Evolutionary conservation across 345 rosid genomes (phyloP), one percentile per base, ranked within the genome.

Genomic region (Turritis glabra): DNA sequence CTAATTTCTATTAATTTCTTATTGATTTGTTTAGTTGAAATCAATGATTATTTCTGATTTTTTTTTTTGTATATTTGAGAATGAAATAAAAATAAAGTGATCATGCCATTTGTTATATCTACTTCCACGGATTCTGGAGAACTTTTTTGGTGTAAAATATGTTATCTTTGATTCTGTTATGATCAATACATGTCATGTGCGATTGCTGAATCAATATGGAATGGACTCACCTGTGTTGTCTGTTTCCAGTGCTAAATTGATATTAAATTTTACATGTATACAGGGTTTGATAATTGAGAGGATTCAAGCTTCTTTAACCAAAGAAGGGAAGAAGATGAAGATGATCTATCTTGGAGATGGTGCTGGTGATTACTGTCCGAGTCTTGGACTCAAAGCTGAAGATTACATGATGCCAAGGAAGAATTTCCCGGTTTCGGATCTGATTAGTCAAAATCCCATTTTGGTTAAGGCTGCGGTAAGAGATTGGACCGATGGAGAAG

Each of bases 311-410:
- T 83, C 89, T 10, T 1, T 83, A 0, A 7, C 79, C 0, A 74
- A 83, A 10, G 87, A 88, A 32, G 93, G 74, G 10, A 81, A 78
- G 25, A 82, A 78, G 32, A 84, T 54, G 59, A 83, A 73, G 60
- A 72, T 94, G 47, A 80, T 91, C 1, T 94, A 94, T 74, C 86
- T 89, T 26, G 98, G 98, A n/a, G 96, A 94, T 77, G 98, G 98
- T 3, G 71, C 38, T 7, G 92, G 88, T 3, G 98, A 94, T 59
- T 94, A 85, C 68, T 94, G 98, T 71, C 95, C 97, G 1, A 82
- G 82, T 74, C 79, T 91, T 76, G 85, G 69, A 85, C 92, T 94
- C 9, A 65, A 38, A 26, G 73, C 84, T 22, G 55, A 67, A 25
- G 97, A 90, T 69, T 72, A 51, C 59, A 40, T 88, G 82, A 88